Base-by-base conservation (phyloP, 106 monocot genomes). In the Dactylorhiza incarnata region DNA sequence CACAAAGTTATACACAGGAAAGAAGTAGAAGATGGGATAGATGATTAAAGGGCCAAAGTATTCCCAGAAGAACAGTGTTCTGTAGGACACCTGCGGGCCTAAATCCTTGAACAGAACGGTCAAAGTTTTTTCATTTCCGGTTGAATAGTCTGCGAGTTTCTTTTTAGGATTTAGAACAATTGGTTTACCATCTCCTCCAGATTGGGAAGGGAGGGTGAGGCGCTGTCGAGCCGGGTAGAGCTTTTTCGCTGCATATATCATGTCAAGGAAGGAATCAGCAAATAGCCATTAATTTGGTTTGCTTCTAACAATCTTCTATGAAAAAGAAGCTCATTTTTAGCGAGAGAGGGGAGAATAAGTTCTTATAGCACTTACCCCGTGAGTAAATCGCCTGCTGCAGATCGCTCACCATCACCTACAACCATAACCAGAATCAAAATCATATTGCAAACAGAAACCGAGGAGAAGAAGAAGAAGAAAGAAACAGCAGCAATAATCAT, bases 41-140 rank as follows among this genome's bases (percentile, higher is more conserved):
- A 96, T 89, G 37, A 90, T 16, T 45, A 96, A 75, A 70, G 95
- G 95, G 13, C 92, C 92, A 75, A 96, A 77, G 76, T 93, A 96
- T 69, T 96, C 93, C 74, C 76, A 96, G 85, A 96, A 96, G 88
- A 96, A 93, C 43, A 96, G 92, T 0, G 90, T 96, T 12, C 87
- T 85, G 77, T 93, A 96, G 9, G 48, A 85, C 25, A 96, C 92
- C 52, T 96, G 95, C 3, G 76, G 23, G 0, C 95, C 95, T 58
- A 96, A 78, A 82, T 96, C 95, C 77, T 96, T 96, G 46, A 96
- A 87, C 23, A 93, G 82, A 37, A 96, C 87, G 37, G 93, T 91
- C 20, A 96, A 56, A 54, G 10, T 75, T 3, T 83, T 76, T 45
- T 76, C 47, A 75, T 88, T 85, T 78, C 82, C 85, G 14, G 89